These are phyloP conservation scores for Penicillium capsulatum DNA, from an alignment of 2,329 filamentous ascomycete species.

Conservation along the genomic window DNA sequence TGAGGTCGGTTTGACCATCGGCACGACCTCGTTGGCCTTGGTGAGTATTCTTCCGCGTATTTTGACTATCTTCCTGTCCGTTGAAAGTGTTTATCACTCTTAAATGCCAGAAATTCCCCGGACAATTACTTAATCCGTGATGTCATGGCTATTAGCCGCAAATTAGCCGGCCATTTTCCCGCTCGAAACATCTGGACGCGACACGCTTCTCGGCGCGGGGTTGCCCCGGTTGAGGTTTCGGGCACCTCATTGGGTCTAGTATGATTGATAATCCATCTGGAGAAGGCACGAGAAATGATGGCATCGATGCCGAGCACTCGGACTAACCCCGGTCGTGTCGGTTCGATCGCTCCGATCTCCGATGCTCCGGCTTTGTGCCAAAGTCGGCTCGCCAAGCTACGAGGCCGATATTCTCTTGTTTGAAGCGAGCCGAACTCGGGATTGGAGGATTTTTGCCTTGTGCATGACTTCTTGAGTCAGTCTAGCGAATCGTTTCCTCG, in stretches of 20 bases:
- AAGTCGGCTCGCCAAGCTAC: too few species aligned
- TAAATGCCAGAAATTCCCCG: background rate
- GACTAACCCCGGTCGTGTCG: conserved; percentile 11
- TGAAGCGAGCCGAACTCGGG: too few species aligned
- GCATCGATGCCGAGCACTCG: conserved; percentile 3
- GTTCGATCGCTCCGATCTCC: conserved; percentile 13
- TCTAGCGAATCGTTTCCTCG: too few species aligned
- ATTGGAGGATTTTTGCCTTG: too few species aligned
- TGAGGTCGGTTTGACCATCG: background rate
- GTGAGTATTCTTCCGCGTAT: background rate
- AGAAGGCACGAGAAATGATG: conserved; percentile 1
- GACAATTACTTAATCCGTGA: conserved; percentile 4
- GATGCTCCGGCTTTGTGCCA: too few species aligned
- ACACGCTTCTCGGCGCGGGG: too few species aligned
- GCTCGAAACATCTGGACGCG: background rate
- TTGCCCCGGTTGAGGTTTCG: conserved; percentile 1
- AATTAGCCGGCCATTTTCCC: conserved; percentile 10
- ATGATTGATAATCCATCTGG: too few species aligned
- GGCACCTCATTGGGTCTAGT: conserved; percentile 13
- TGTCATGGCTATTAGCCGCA: conserved; percentile 12
- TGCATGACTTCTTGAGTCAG: too few species aligned
- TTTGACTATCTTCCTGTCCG: background rate
- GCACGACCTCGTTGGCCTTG: background rate
- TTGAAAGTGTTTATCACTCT: background rate
- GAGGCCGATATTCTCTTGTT: too few species aligned